Base-by-base conservation (phyloP, 768 basidiomycete species). In the Rhizopogon roseolus region DNA sequence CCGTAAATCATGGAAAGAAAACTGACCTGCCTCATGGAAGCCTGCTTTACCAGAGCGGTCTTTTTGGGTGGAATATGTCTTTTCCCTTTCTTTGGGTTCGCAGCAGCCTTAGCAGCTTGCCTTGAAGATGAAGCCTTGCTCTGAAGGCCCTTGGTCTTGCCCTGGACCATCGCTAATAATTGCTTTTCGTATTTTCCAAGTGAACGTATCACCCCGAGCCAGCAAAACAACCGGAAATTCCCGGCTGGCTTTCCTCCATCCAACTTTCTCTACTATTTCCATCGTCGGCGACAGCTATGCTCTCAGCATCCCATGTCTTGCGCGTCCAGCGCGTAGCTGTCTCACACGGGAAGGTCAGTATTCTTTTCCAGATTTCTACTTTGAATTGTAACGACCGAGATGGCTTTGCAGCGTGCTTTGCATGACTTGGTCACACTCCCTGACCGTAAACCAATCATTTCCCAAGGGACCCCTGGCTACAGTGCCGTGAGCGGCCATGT, bases 401-500 rank as follows among this genome's bases (percentile, higher is more conserved):
- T 49, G 55, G 41, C 43, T 36, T 45, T 56, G 57, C 67, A 90
- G 88, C 85, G 88, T 65, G 81, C 81, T 55, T 76, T 88, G 68
- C 86, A 89, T 67, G 90, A 91, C 75, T 68, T 90, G 39, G 73
- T 79, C 56, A 79, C 79, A 13, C 73, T 86, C 39, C 83, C 86
- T 44, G 67, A 64, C 36, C 66, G 67, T 54, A 85, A 85, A 61
- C 85, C 91, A 38, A 74, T 91, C 59, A 76, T 95, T 62, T 80
- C 85, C 5, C 76, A 82, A 59, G 95, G 94, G 17, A 80, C 84
- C 50, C 85, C 86, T 50, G 94, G 88, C 57, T 90, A 93, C 65
- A 90, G 89, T 64, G 87, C 92, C 4, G 86, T 88, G 55, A 86
- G 88, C 40, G 97, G 96, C 3, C 94, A 95, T 72, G 82, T 87